phyloP scores from a whole-genome alignment of 192 early-diverging fungal species.

The Cladochytrium replicatum region DNA sequence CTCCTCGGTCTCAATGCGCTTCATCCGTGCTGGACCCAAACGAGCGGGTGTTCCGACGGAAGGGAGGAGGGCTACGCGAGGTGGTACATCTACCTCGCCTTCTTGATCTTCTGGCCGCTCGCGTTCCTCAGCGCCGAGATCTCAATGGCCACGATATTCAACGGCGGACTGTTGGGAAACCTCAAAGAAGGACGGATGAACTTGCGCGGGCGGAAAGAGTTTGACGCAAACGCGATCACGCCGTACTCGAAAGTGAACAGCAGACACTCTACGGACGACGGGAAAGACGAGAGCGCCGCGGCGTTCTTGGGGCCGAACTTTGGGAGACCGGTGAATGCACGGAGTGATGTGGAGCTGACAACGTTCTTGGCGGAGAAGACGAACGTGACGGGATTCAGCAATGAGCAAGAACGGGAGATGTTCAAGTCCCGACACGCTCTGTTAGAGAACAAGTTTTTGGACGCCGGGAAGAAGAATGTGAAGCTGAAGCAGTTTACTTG shows the following conservation, averaged over 20 bases:
- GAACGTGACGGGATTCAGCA: too few relatives aligned
- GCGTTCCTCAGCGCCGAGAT: slow-evolving; percentile 19
- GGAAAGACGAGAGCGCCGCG: neutral
- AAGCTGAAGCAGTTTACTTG: too few relatives aligned
- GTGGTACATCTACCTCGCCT: slow-evolving; percentile 25
- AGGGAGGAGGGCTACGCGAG: slow-evolving; percentile 6
- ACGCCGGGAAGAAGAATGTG: too few relatives aligned
- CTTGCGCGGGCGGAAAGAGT: slow-evolving; percentile 29
- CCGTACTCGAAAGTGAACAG: slow-evolving; percentile 7
- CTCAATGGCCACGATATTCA: slow-evolving; percentile 2
- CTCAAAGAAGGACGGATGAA: slow-evolving; percentile 14
- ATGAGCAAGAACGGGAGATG: too few relatives aligned
- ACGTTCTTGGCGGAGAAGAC: too few relatives aligned
- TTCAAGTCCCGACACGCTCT: too few relatives aligned
- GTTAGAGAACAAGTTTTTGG: too few relatives aligned
- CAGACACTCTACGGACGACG: too few relatives aligned
- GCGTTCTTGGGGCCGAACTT: too few relatives aligned
- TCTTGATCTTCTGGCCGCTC: slow-evolving; percentile 16
- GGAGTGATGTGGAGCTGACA: neutral
- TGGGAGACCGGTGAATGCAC: too few relatives aligned
- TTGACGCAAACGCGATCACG: slow-evolving; percentile 26
- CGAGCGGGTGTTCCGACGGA: slow-evolving; percentile 11
- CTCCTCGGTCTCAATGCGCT: slow-evolving; percentile 24
- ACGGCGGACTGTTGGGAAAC: neutral
- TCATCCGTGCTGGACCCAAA: too few relatives aligned